Evolutionary conservation across 768 basidiomycete genomes (phyloP).

Genomic region (Mycena floridula): DNA sequence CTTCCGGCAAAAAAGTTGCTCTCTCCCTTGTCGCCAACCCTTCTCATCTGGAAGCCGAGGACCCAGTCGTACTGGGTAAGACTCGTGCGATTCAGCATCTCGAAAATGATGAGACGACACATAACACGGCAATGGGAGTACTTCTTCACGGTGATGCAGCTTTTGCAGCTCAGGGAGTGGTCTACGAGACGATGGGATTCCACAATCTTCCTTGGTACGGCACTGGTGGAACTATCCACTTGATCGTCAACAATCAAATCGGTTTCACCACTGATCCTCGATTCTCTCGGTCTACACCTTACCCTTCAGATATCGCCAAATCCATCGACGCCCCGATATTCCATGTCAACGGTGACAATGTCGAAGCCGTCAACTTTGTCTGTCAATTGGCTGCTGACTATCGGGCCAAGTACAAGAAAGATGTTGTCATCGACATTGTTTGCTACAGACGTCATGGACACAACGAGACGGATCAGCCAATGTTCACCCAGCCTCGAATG

Average conservation of each 20-base stretch:
- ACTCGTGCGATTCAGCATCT: constrained; percentile 96
- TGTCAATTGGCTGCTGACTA: constrained; percentile 98
- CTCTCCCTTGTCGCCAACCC: constrained; percentile 98
- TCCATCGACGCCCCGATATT: constrained; percentile 98
- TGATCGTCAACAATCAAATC: constrained; percentile 99
- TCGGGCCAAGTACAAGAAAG: constrained; percentile 97
- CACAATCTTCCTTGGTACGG: constrained; percentile 93
- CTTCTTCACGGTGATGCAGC: constrained; percentile 97
- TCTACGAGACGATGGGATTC: constrained; percentile 99
- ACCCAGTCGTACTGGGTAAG: constrained; percentile 98
- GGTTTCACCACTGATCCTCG: constrained; percentile 99
- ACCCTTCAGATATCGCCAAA: constrained; percentile 97
- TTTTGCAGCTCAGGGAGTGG: constrained; percentile 96
- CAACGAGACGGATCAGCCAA: constrained; percentile 98
- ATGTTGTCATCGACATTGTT: constrained; percentile 97
- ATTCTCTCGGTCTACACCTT: constrained; percentile 95
- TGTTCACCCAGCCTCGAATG: constrained; percentile 98
- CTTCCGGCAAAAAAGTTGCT: constrained; percentile 95
- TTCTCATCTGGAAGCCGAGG: constrained; percentile 94
- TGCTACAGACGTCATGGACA: constrained; percentile 99
- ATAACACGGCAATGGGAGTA: constrained; percentile 88
- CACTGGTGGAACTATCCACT: constrained; percentile 95
- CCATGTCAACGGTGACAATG: constrained; percentile 99
- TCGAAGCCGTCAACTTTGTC: constrained; percentile 97
- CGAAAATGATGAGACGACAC: constrained; percentile 76